Evolutionary conservation across 2,329 filamentous ascomycete species (phyloP).

Genomic region (Chalaropsis thielavioides): DNA sequence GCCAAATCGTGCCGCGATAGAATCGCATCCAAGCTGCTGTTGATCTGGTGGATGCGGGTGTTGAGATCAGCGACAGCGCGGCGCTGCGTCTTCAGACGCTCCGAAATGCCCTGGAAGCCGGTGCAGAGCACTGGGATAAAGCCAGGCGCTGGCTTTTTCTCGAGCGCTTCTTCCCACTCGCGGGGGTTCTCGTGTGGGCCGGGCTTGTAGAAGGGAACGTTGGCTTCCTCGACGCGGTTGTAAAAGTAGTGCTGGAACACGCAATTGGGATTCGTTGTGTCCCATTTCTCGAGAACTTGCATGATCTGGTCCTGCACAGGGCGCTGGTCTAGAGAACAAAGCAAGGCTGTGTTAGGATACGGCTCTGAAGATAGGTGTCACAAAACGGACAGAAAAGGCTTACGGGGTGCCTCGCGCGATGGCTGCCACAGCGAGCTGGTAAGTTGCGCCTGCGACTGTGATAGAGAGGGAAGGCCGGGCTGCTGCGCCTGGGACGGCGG

Average conservation of each 20-base stretch:
- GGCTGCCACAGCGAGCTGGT: slow-evolving; percentile 40
- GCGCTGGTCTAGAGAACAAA: slow-evolving; percentile 40
- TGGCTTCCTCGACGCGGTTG: slow-evolving; percentile 62
- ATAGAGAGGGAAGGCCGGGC: slow-evolving; percentile 30
- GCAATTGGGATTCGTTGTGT: slow-evolving; percentile 51
- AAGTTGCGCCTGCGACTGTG: slow-evolving; percentile 33
- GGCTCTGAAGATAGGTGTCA: neutral
- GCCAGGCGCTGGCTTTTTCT: slow-evolving; percentile 60
- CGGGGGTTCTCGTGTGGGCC: slow-evolving; percentile 54
- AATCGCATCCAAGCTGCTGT: slow-evolving; percentile 55
- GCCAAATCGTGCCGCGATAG: slow-evolving; percentile 64
- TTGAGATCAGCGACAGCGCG: slow-evolving; percentile 56
- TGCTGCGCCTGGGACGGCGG: slow-evolving; percentile 26
- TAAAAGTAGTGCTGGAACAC: slow-evolving; percentile 77
- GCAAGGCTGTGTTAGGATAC: neutral
- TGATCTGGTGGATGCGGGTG: slow-evolving; percentile 62
- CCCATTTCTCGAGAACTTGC: slow-evolving; percentile 59
- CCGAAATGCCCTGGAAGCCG: slow-evolving; percentile 57
- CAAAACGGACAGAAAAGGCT: slow-evolving; percentile 17
- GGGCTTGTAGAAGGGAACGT: slow-evolving; percentile 63
- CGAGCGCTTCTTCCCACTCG: slow-evolving; percentile 72
- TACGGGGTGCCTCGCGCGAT: slow-evolving; percentile 36
- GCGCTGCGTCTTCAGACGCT: slow-evolving; percentile 59
- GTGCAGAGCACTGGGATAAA: slow-evolving; percentile 64
- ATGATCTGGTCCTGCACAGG: slow-evolving; percentile 60